Evolutionary conservation across 176 grass and related monocot genomes (phyloP).

Genomic region (Juncus inflexus): DNA sequence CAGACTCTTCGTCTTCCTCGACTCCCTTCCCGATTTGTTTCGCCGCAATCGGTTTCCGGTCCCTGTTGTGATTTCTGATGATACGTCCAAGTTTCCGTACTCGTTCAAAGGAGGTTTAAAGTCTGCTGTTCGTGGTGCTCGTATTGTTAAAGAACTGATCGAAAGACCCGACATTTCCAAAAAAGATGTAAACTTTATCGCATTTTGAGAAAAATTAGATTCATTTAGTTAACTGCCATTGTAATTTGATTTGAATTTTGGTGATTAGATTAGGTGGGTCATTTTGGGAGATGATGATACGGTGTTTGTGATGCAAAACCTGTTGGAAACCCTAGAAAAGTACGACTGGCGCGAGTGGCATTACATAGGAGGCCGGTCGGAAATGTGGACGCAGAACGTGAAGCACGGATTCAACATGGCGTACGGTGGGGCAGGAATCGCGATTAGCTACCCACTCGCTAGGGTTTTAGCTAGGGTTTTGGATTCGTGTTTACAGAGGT

Average conservation of each 20-base stretch:
- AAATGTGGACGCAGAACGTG: constrained; percentile 65
- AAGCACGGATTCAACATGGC: constrained; percentile 79
- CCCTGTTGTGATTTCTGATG: constrained; percentile 42
- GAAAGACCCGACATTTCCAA: constrained; percentile 25
- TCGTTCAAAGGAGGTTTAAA: constrained; percentile 51
- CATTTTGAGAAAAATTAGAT: neutral
- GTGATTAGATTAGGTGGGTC: constrained; percentile 43
- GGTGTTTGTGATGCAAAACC: constrained; percentile 73
- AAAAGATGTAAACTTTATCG: constrained; percentile 15
- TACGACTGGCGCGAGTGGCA: constrained; percentile 78
- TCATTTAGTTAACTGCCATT: neutral
- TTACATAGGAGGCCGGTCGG: constrained; percentile 75
- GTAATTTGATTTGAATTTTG: neutral
- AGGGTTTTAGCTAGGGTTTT: constrained; percentile 48
- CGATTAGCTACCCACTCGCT: constrained; percentile 79
- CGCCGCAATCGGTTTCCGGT: neutral
- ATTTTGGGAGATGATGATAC: constrained; percentile 92
- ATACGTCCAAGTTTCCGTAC: constrained; percentile 73
- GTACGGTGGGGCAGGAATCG: constrained; percentile 68
- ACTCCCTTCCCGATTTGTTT: constrained; percentile 7
- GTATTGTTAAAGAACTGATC: constrained; percentile 73
- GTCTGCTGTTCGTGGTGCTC: constrained; percentile 81
- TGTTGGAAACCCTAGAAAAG: constrained; percentile 43
- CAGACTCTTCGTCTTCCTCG: constrained; percentile 61
- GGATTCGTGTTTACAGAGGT: constrained; percentile 80